Percentiles rank a stretch among this genome's conserved stretches.
These are phyloP conservation scores for Volvox reticuliferus DNA, from an alignment of 139 green algal genomes.

Conservation along the genomic window DNA sequence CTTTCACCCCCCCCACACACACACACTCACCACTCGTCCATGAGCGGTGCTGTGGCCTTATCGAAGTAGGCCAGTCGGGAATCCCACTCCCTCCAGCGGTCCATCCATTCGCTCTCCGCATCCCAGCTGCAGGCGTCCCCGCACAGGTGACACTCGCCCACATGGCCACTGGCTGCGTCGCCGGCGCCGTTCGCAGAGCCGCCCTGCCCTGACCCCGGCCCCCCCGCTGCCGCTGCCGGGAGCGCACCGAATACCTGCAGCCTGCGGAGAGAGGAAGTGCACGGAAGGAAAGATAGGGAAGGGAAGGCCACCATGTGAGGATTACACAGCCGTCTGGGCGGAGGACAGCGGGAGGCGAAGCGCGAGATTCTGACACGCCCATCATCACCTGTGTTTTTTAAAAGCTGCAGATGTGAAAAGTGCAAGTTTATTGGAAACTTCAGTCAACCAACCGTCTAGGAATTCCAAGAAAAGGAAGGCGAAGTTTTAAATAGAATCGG, in stretches of 20 bases:
- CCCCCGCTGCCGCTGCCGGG: not conserved
- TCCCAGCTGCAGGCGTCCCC: constrained; percentile 68
- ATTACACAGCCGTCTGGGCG: no score
- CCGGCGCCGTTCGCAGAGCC: not conserved
- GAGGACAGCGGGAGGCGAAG: no score
- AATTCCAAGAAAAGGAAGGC: no score
- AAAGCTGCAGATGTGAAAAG: no score
- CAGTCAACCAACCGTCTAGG: no score
- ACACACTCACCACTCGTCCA: constrained; percentile 70
- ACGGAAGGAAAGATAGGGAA: not conserved
- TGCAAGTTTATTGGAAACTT: no score
- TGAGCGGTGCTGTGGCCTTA: constrained; percentile 57
- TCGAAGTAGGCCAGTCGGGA: constrained; percentile 69
- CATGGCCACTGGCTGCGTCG: not conserved
- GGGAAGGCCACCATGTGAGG: not conserved
- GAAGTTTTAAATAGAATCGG: no score
- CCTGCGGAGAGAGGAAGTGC: not conserved
- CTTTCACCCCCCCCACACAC: no score
- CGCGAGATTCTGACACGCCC: no score
- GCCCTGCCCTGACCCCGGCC: constrained; percentile 3
- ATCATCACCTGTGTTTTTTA: no score
- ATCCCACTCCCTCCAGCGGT: constrained; percentile 66
- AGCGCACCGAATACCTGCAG: not conserved
- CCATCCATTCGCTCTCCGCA: constrained; percentile 68
- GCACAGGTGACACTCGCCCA: constrained; percentile 55